Evolutionary conservation across 306 rosid species (phyloP).

Genomic region (Fragaria ananassa): DNA sequence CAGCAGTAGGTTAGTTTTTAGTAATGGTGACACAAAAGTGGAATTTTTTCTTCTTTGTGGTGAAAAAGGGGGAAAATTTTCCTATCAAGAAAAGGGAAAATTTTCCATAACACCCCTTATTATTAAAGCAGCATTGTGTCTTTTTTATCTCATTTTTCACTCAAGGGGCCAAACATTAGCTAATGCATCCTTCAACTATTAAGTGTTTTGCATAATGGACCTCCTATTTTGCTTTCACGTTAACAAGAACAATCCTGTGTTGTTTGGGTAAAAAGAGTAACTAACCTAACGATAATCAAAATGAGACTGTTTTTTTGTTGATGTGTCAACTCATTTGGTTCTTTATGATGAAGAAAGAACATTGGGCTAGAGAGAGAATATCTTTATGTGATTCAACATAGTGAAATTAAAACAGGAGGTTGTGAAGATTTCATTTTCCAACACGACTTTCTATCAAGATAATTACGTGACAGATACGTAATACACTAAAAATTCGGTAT

Average conservation of each 20-base stretch:
- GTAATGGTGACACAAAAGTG: neutral
- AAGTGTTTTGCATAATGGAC: neutral
- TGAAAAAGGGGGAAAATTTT: neutral
- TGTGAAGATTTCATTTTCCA: neutral
- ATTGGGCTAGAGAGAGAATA: neutral
- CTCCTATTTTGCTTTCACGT: neutral
- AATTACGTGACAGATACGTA: too few species aligned
- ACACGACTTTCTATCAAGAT: too few species aligned
- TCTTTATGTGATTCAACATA: neutral
- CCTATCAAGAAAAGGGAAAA: neutral
- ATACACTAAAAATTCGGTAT: too few species aligned
- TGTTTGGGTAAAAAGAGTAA: neutral
- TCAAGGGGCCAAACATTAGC: neutral
- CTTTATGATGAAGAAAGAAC: neutral
- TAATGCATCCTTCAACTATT: neutral
- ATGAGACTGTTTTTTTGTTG: neutral
- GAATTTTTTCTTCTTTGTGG: neutral
- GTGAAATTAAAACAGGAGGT: too few species aligned
- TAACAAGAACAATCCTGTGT: neutral
- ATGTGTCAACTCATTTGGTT: neutral
- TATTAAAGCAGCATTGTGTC: neutral
- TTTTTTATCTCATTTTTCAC: neutral
- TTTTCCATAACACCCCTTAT: neutral
- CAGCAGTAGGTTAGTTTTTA: constrained; percentile 5
- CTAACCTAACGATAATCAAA: neutral